A percentile compares a stretch with the other conserved stretches of the same genome.
These are phyloP conservation scores for Citrus sinensis DNA, from an alignment of 345 rosid species.

Conservation along the genomic window DVS_A1.0 CM039163.1:18737001-18737500, in stretches of 20 bases:
- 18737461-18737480: too few species aligned
- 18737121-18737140: too few species aligned
- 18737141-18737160: not conserved
- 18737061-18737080: not conserved
- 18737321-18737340: too few species aligned
- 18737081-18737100: too few species aligned
- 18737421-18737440: too few species aligned
- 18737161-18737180: not conserved
- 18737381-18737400: too few species aligned
- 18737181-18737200: not conserved
- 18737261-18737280: rapidly evolving
- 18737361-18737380: too few species aligned
- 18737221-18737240: not conserved
- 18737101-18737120: too few species aligned
- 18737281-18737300: not conserved
- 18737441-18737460: too few species aligned
- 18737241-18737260: not conserved
- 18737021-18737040: not conserved
- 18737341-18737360: too few species aligned
- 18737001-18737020: rapidly evolving
- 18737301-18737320: not conserved
- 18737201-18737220: not conserved
- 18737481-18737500: too few species aligned
- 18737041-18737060: not conserved
- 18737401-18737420: rapidly evolving